A percentile compares a stretch with the other conserved stretches of the same genome.
Evolutionary conservation across 2,329 filamentous ascomycete genomes (phyloP).

Genomic region (Fusarium sp.): DNA sequence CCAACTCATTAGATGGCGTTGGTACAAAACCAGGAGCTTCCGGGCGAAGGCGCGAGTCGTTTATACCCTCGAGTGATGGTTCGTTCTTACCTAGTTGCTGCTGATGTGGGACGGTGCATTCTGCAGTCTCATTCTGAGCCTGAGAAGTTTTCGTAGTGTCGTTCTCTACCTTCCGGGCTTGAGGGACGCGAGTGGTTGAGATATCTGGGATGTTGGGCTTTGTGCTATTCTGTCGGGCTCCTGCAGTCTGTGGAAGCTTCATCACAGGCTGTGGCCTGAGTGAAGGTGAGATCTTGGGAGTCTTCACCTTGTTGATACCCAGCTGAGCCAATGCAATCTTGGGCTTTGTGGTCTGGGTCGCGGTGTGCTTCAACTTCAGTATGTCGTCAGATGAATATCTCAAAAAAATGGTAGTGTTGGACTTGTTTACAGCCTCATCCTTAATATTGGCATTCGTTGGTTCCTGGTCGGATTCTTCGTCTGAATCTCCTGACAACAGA

Average conservation of each 20-base stretch:
- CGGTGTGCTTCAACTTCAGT: constrained; percentile 2
- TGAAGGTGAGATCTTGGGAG: background rate
- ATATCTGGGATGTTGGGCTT: background rate
- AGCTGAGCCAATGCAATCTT: background rate
- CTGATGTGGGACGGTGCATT: background rate
- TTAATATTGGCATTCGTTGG: background rate
- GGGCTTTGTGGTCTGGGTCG: background rate
- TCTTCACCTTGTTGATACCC: background rate
- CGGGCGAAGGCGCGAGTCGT: constrained; percentile 26
- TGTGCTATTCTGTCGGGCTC: background rate
- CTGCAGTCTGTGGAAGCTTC: background rate
- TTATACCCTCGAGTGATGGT: background rate
- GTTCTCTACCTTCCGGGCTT: background rate
- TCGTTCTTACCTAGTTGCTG: constrained; percentile 26
- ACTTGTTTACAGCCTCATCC: background rate
- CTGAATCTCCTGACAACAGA: constrained; percentile 17
- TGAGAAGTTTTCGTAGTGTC: background rate
- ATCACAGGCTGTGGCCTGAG: constrained; percentile 6
- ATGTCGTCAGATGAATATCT: constrained; percentile 21
- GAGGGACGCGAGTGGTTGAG: background rate
- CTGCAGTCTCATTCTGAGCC: background rate
- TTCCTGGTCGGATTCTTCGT: constrained; percentile 1
- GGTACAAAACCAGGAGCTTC: constrained; percentile 36
- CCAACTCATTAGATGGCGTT: background rate
- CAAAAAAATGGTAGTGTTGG: background rate